Base-by-base conservation (phyloP, 495 filamentous ascomycete genomes). In the Beverwykella pulmonaria region DNA sequence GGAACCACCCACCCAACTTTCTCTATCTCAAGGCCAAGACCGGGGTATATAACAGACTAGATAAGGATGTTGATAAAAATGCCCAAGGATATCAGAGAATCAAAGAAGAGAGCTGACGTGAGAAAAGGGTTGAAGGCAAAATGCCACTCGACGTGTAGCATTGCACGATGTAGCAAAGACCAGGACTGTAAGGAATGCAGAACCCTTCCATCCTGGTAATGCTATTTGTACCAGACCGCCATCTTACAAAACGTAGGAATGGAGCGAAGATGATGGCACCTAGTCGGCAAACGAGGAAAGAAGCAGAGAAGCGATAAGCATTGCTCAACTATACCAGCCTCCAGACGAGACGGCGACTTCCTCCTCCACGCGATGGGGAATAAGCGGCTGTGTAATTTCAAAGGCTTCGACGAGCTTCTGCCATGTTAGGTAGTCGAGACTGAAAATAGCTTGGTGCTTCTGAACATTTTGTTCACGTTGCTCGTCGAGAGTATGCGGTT, bases 361-460 rank as follows among this genome's bases (percentile, higher is more conserved):
- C 49, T 88, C 81, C 60, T 88, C 83, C 57, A 84, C 75, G n/a
- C 94, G 84, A 71, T 93, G 88, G n/a, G 88, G 87, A 30, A 98
- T 98, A 71, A 97, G 87, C 14, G 87, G 81, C 56, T 92, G 79
- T 10, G 82, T 82, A 70, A 97, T 92, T 27, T 87, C 77, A 69
- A 92, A 97, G 0, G 80, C 82, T 2, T 88, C 76, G 34, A 93
- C 87, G 29, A 95, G 76, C 5, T 91, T 83, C 59, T 84, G 74
- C 94, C 94, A 98, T 0, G 83, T 90, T 0, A 83, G 83, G 80
- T 89, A 92, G 71, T 96, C 91, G 41, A 98, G 81, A 36, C 87
- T 87, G 75, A 95, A 87, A 29, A 97, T 86, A 22, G 91, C 88
- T 75, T 97, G 93, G 63, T 91, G 89, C 41, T 74, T 76, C 25